Evolutionary conservation across 495 filamentous ascomycete species (phyloP).

Genomic region (Hypoxylon trugodes): DNA sequence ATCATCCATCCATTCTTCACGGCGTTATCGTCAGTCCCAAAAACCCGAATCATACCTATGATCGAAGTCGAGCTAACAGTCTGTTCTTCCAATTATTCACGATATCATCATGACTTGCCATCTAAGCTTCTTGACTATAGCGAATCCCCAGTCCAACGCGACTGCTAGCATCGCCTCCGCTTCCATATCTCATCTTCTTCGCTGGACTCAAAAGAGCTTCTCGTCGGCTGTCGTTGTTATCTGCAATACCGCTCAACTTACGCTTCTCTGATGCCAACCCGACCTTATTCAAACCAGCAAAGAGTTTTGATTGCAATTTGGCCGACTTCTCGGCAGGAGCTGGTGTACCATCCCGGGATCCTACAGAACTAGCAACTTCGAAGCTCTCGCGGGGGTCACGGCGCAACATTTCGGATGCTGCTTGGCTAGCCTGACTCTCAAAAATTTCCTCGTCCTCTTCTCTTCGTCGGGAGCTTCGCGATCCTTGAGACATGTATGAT

Average conservation of each 20-base stretch:
- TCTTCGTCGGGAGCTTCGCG: conserved; percentile 41
- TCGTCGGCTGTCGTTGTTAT: conserved; percentile 43
- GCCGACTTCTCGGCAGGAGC: conserved; percentile 54
- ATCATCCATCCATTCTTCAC: conserved; percentile 13
- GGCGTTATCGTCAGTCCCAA: conserved; percentile 4
- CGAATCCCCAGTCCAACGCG: conserved; percentile 73
- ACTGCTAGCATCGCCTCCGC: conserved; percentile 45
- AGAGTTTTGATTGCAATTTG: conserved; percentile 71
- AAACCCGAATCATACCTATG: neutral
- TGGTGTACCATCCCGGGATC: conserved; percentile 54
- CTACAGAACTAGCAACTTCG: conserved; percentile 54
- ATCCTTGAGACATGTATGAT: conserved; percentile 50
- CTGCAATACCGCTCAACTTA: conserved; percentile 60
- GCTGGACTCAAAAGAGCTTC: conserved; percentile 51
- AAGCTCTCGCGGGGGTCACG: conserved; percentile 61
- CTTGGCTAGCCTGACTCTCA: conserved; percentile 62
- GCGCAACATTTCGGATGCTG: conserved; percentile 64
- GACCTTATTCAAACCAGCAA: conserved; percentile 71
- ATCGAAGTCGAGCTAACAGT: neutral
- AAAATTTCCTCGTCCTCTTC: conserved; percentile 52
- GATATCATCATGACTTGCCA: neutral
- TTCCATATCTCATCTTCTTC: conserved; percentile 69
- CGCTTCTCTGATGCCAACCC: conserved; percentile 61
- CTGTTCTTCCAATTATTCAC: neutral
- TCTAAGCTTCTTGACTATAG: conserved; percentile 44